Evolutionary conservation across 495 filamentous ascomycete genomes (phyloP).

Genomic region (Xylaria nigripes): DNA sequence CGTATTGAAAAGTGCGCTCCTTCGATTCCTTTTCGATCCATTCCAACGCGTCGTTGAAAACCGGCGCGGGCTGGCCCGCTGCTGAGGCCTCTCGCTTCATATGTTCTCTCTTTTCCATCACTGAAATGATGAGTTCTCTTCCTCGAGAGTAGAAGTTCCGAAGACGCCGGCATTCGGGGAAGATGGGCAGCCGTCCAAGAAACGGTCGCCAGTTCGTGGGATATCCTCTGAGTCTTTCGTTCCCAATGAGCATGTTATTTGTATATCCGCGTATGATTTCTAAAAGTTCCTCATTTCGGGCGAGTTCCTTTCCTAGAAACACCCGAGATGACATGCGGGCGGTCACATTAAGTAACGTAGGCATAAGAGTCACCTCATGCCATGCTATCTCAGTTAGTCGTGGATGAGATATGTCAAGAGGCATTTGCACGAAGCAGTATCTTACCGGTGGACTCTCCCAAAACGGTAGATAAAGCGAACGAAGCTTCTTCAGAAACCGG

Average conservation of each 20-base stretch:
- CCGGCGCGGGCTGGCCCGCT: slow-evolving; percentile 7
- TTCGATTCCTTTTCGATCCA: slow-evolving; percentile 29
- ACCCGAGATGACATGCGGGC: slow-evolving; percentile 37
- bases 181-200: slow-evolving; percentile 22
- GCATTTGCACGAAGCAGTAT: neutral
- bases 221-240: slow-evolving; percentile 24
- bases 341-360: slow-evolving; percentile 26
- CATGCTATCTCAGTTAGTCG: slow-evolving; percentile 18
- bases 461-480: slow-evolving; percentile 26
- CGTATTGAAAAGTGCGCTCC: slow-evolving; percentile 13
- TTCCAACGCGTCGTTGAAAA: slow-evolving; percentile 28
- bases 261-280: slow-evolving; percentile 34
- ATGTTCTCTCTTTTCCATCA: slow-evolving; percentile 21
- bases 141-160: slow-evolving; percentile 16
- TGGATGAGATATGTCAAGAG: neutral
- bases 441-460: slow-evolving; percentile 14
- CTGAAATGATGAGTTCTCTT: slow-evolving; percentile 18
- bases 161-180: slow-evolving; percentile 23
- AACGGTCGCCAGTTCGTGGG: slow-evolving; percentile 28
- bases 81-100: slow-evolving; percentile 12
- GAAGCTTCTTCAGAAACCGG: slow-evolving; percentile 37
- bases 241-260: slow-evolving; percentile 20
- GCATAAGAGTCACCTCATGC: slow-evolving; percentile 14
- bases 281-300: slow-evolving; percentile 39
- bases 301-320: slow-evolving; percentile 42